Percentiles rank a stretch among this genome's conserved stretches.
phyloP scores from a whole-genome alignment of 495 filamentous ascomycete genomes.

The Penicillium goetzii region DNA sequence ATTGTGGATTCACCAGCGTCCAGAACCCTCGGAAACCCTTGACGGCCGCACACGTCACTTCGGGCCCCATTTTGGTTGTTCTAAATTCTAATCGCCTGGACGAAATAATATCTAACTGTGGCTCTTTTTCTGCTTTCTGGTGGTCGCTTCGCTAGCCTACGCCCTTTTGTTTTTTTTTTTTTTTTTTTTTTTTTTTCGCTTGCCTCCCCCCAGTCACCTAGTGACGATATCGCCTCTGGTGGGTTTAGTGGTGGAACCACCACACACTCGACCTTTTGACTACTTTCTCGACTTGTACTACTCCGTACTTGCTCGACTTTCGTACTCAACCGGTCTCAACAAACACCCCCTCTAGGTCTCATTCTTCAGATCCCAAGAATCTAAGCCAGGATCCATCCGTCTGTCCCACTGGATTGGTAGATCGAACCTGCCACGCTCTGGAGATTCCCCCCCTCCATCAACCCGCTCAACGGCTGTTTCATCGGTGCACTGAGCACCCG shows the following conservation, averaged over 20 bases:
- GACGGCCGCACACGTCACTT: slow-evolving; percentile 34
- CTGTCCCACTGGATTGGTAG: slow-evolving; percentile 14
- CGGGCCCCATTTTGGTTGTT: slow-evolving; percentile 7
- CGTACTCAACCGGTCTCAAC: background rate
- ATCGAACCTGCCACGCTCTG: slow-evolving; percentile 22
- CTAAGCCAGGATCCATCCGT: slow-evolving; percentile 4
- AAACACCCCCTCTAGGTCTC: background rate
- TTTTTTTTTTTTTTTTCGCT: slow-evolving; percentile 16
- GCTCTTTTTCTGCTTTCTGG: slow-evolving; percentile 18
- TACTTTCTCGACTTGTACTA: background rate
- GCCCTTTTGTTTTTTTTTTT: slow-evolving; percentile 16
- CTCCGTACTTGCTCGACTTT: background rate
- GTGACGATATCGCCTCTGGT: slow-evolving; percentile 3
- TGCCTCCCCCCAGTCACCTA: no score
- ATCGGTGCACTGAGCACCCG: slow-evolving; percentile 6
- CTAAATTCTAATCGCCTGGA: background rate
- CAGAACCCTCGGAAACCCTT: slow-evolving; percentile 16
- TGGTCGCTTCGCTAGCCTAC: slow-evolving; percentile 11
- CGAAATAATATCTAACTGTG: background rate
- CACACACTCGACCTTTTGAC: background rate
- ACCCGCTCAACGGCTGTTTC: slow-evolving; percentile 10
- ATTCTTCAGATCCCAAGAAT: slow-evolving; percentile 26
- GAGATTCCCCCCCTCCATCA: slow-evolving; percentile 5
- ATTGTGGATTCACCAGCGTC: slow-evolving; percentile 12
- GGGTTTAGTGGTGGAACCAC: slow-evolving; percentile 6